A percentile compares a stretch with the other conserved stretches of the same genome.
phyloP scores from a whole-genome alignment of 2,329 filamentous ascomycete species.

The Sordariomycetes sp. region DNA sequence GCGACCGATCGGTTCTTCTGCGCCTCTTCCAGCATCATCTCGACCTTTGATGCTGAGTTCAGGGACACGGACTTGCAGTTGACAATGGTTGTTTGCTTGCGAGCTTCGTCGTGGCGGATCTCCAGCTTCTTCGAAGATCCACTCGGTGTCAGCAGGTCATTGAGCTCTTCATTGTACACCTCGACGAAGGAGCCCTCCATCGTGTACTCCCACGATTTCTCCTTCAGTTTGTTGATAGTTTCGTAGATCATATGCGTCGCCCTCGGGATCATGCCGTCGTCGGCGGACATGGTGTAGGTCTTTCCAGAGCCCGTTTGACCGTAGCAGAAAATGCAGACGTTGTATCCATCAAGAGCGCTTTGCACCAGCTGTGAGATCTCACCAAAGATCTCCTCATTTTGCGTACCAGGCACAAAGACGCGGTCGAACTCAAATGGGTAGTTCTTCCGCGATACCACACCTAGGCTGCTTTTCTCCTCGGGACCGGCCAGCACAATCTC shows the following conservation, averaged over 20 bases:
- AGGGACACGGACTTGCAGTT: slow-evolving; percentile 71
- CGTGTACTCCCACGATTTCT: slow-evolving; percentile 88
- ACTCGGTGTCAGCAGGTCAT: slow-evolving; percentile 67
- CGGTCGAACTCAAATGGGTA: slow-evolving; percentile 88
- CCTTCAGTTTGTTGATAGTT: slow-evolving; percentile 71
- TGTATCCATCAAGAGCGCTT: slow-evolving; percentile 86
- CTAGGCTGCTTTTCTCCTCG: slow-evolving; percentile 75
- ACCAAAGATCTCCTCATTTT: slow-evolving; percentile 83
- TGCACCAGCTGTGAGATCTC: slow-evolving; percentile 97
- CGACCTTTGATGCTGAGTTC: slow-evolving; percentile 71
- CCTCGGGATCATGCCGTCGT: slow-evolving; percentile 89
- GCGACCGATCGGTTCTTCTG: slow-evolving; percentile 84
- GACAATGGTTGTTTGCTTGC: slow-evolving; percentile 72
- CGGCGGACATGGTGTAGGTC: slow-evolving; percentile 79
- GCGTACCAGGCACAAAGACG: slow-evolving; percentile 70
- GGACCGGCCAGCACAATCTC: slow-evolving; percentile 79
- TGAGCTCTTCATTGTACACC: slow-evolving; percentile 96
- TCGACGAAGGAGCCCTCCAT: slow-evolving; percentile 96
- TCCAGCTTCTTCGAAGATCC: slow-evolving; percentile 74
- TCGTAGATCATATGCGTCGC: slow-evolving; percentile 92
- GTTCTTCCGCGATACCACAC: slow-evolving; percentile 64
- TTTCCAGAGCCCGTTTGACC: slow-evolving; percentile 96
- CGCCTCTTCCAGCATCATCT: slow-evolving; percentile 70
- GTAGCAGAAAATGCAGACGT: slow-evolving; percentile 98
- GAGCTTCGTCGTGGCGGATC: slow-evolving; percentile 75